A percentile compares a stretch with the other conserved stretches of the same genome.
Conservation (phyloP, 2,329 filamentous ascomycete species). For the Penicillium crustosum region DNA sequence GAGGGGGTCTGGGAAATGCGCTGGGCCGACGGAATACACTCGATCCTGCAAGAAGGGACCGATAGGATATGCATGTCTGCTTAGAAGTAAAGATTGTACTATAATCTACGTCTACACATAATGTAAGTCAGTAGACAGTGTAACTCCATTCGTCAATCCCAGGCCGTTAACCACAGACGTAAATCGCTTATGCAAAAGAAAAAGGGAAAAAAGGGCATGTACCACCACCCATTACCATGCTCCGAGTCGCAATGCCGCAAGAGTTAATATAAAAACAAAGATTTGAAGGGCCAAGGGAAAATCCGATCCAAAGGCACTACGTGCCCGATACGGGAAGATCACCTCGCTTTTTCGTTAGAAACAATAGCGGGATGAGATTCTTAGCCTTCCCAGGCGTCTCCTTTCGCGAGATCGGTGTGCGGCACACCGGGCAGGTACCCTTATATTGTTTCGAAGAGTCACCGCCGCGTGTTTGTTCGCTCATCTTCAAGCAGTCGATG, state of each 20-base stretch:
- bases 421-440: conserved; percentile 48
- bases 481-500: conserved; percentile 58
- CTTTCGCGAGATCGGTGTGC: conserved; percentile 41
- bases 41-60: conserved; percentile 26
- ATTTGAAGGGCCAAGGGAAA: neutral
- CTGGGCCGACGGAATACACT: conserved; percentile 61
- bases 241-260: conserved; percentile 9
- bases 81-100: neutral
- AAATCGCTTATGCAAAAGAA: neutral
- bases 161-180: neutral
- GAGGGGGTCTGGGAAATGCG: conserved; percentile 40
- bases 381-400: conserved; percentile 38
- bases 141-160: neutral
- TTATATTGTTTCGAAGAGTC: conserved; percentile 32
- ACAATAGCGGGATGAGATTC: conserved; percentile 41
- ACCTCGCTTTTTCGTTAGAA: conserved; percentile 15
- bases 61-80: neutral
- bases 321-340: neutral
- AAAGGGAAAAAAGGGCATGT: neutral
- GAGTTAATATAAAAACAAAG: neutral
- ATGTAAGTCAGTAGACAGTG: neutral
- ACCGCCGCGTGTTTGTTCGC: conserved; percentile 46
- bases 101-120: neutral
- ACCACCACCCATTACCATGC: neutral
- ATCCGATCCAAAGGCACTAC: neutral